Evolutionary conservation across 2,329 filamentous ascomycete species (phyloP), one percentile per base, ranked within the genome.

Genomic region (Epichloe uncinata): DNA sequence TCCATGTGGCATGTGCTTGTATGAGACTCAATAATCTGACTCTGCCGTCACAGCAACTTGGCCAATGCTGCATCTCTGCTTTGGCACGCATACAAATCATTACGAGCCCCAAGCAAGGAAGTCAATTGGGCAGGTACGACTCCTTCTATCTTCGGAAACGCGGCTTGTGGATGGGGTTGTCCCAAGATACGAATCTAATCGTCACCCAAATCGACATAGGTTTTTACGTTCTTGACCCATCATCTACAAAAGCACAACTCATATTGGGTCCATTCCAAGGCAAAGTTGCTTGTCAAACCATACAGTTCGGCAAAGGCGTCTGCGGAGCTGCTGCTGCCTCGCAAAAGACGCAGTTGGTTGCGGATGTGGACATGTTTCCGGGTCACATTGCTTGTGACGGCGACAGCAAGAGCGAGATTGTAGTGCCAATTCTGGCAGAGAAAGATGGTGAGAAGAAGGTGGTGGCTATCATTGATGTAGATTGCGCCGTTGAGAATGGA

Each of bases 321-420:
- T 91, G 87, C 63, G 87, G 87, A 3, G 69, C 78, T 6, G 85
- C 85, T 0, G 86, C 85, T 1, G 61, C 73, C 22, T 74, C 70
- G 3, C 66, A 67, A 42, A 61, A 67, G 52, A 89, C 85, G 11
- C 83, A 87, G 66, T 63, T 89, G 6, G 75, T 84, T 0, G 67
- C 71, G 12, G 81, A 93, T 63, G 85, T 93, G 7, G 81, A 87
- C 42, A 61, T 68, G 47, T 91, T 91, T 60, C 83, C 84, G 0
- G 86, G 85, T 2, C 87, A 91, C 62, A 90, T 93, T 60, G 85
- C 87, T 9, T 91, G 87, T 63, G 87, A 93, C 64, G 77, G 78
- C 4, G 82, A 79, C 51, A 87, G 79, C 59, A 78, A 72, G 68
- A 90, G 86, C 62, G 87, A 93, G 70, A 82, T 93, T 62, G 87